Evolutionary conservation across 805 yeast genomes (phyloP).

Genomic region (Zygosaccharomyces kombuchaensis): DNA sequence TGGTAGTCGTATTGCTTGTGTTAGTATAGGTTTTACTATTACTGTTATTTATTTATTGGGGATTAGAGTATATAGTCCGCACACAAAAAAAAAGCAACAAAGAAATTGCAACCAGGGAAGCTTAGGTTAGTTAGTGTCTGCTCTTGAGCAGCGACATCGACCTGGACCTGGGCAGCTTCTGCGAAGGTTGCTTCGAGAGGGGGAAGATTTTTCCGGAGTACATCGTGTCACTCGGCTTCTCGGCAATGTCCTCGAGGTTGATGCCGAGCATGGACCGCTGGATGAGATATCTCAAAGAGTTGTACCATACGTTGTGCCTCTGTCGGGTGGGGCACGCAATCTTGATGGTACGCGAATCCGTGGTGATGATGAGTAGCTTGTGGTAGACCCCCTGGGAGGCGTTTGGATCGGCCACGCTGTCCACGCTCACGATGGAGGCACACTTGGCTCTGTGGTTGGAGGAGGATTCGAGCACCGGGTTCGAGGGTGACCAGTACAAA

Average conservation of each 20-base stretch:
- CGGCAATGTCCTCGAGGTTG: conserved; percentile 43
- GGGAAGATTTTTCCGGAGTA: conserved; percentile 32
- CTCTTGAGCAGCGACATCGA: conserved; percentile 1
- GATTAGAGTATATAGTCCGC: not conserved
- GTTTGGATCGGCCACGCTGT: conserved; percentile 76
- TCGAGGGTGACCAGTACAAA: conserved; percentile 79
- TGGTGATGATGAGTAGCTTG: conserved; percentile 72
- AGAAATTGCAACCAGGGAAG: not conserved
- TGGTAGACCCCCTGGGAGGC: conserved; percentile 89
- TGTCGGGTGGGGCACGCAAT: conserved; percentile 84
- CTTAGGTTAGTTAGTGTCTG: not conserved
- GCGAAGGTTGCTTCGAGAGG: conserved; percentile 15
- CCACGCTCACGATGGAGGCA: conserved; percentile 73
- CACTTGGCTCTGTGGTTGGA: conserved; percentile 66
- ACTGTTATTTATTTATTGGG: conserved; percentile 10
- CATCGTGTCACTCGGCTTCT: conserved; percentile 36
- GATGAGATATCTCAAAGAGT: conserved; percentile 71
- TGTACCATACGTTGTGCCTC: conserved; percentile 88
- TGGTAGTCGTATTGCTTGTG: conserved; percentile 21
- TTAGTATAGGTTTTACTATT: not conserved
- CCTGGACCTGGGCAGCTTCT: conserved; percentile 19
- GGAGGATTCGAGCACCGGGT: conserved; percentile 72
- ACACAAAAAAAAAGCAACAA: not conserved
- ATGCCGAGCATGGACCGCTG: conserved; percentile 60
- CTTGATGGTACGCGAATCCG: conserved; percentile 62